Conservation (phyloP, 768 basidiomycete species). For the Strobilomyces dryophilus region DNA sequence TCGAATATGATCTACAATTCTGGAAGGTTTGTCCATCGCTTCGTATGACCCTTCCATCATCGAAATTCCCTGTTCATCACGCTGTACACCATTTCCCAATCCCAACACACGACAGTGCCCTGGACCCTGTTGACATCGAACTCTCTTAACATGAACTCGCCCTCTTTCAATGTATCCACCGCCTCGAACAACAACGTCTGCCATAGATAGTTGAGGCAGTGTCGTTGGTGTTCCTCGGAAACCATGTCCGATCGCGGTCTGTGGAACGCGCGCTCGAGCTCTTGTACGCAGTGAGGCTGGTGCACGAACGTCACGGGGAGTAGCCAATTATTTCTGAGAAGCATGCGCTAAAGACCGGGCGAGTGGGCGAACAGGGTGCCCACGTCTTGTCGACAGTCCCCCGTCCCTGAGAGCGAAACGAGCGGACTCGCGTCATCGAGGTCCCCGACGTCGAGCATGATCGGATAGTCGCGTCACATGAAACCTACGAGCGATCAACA, state of each 20-base stretch:
- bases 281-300: slow-evolving; percentile 8
- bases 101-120: slow-evolving; percentile 18
- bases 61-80: slow-evolving; percentile 7
- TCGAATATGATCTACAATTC: too few species aligned
- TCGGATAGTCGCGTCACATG: slow-evolving; percentile 4
- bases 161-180: slow-evolving; percentile 30
- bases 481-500: background rate
- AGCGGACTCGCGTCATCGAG: slow-evolving; percentile 5
- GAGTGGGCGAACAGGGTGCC: slow-evolving; percentile 7
- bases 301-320: slow-evolving; percentile 7
- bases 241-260: background rate
- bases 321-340: slow-evolving; percentile 2
- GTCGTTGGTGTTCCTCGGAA: slow-evolving; percentile 23
- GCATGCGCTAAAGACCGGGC: slow-evolving; percentile 9
- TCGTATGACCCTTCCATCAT: slow-evolving; percentile 2
- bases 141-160: slow-evolving; percentile 29
- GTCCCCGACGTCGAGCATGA: slow-evolving; percentile 4
- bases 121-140: slow-evolving; percentile 22
- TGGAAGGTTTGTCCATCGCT: too few species aligned
- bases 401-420: slow-evolving; percentile 3
- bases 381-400: slow-evolving; percentile 4
- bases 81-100: slow-evolving; percentile 20
- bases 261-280: slow-evolving; percentile 8
- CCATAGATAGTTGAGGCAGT: slow-evolving; percentile 37
- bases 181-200: slow-evolving; percentile 35